phyloP scores from a whole-genome alignment of 306 rosid genomes.

The Dryas octopetala region DNA sequence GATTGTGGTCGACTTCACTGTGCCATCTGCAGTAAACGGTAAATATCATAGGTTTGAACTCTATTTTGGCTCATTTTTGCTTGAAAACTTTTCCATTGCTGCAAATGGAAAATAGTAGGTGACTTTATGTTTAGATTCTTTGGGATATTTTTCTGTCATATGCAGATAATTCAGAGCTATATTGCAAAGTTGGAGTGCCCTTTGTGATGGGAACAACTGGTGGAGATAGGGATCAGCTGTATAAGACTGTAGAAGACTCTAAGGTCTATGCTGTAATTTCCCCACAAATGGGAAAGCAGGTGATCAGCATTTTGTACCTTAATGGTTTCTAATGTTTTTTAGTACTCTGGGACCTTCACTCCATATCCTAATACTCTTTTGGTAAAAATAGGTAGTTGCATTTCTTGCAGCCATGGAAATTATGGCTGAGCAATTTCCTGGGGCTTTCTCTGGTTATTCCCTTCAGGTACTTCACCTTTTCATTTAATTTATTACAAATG shows the following conservation, averaged over 20 bases:
- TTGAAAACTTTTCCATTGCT: not conserved
- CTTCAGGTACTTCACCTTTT: slow-evolving; percentile 55
- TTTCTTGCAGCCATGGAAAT: slow-evolving; percentile 98
- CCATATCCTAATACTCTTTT: slow-evolving; percentile 27
- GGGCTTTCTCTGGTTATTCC: slow-evolving; percentile 90
- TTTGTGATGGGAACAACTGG: slow-evolving; percentile 98
- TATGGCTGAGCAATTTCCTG: slow-evolving; percentile 94
- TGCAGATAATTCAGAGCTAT: slow-evolving; percentile 82
- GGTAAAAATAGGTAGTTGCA: slow-evolving; percentile 70
- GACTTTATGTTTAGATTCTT: not conserved
- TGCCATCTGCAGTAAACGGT: slow-evolving; percentile 90
- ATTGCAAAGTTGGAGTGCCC: slow-evolving; percentile 80
- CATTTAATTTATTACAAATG: slow-evolving; percentile 3
- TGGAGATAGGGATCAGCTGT: slow-evolving; percentile 69
- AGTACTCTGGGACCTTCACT: slow-evolving; percentile 14
- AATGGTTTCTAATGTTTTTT: not conserved
- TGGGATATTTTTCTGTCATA: not conserved
- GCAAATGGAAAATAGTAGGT: not conserved
- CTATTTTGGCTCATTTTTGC: not conserved
- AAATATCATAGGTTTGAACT: slow-evolving; percentile 10
- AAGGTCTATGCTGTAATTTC: slow-evolving; percentile 81
- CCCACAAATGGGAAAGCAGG: slow-evolving; percentile 99
- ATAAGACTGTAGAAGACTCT: slow-evolving; percentile 71
- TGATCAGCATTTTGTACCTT: slow-evolving; percentile 23
- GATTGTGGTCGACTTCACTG: slow-evolving; percentile 85